Evolutionary conservation across 495 filamentous ascomycete species (phyloP).

Genomic region (Tuber borchii): DNA sequence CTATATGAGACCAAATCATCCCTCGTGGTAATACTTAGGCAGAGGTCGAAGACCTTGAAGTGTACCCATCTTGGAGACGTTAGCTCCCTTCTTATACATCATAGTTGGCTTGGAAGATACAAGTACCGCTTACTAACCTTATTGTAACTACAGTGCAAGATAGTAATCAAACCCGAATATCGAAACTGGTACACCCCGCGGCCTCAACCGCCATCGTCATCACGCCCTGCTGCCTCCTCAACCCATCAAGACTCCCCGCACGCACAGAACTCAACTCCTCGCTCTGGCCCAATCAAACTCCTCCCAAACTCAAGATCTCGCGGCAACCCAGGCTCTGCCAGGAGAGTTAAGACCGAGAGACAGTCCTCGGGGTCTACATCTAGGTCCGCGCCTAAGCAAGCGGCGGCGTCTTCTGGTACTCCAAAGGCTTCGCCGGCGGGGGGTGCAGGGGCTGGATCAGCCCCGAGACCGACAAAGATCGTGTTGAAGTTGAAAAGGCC

Average conservation of each 20-base stretch:
- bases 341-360: constrained; percentile 20
- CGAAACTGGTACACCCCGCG: neutral
- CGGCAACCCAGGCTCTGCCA: constrained; percentile 20
- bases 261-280: neutral
- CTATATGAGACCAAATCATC: constrained; percentile 63
- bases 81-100: constrained; percentile 23
- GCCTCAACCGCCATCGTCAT: neutral
- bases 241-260: constrained; percentile 15
- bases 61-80: constrained; percentile 59
- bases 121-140: constrained; percentile 12
- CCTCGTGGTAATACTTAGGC: constrained; percentile 57
- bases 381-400: constrained; percentile 32
- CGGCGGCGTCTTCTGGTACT: constrained; percentile 9
- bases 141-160: constrained; percentile 19
- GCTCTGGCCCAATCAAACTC: constrained; percentile 26
- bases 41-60: constrained; percentile 62
- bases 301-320: constrained; percentile 34
- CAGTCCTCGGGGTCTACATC: constrained; percentile 19
- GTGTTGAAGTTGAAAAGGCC: constrained; percentile 35
- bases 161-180: constrained; percentile 23
- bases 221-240: constrained; percentile 6
- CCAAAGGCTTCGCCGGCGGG: constrained; percentile 16
- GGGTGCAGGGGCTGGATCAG: constrained; percentile 19
- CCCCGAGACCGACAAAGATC: constrained; percentile 32
- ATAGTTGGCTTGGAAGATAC: neutral